Evolutionary conservation across 1,139 yeast species (phyloP), one percentile per base, ranked within the genome.

Genomic region (Blastobotrys persicus): DNA sequence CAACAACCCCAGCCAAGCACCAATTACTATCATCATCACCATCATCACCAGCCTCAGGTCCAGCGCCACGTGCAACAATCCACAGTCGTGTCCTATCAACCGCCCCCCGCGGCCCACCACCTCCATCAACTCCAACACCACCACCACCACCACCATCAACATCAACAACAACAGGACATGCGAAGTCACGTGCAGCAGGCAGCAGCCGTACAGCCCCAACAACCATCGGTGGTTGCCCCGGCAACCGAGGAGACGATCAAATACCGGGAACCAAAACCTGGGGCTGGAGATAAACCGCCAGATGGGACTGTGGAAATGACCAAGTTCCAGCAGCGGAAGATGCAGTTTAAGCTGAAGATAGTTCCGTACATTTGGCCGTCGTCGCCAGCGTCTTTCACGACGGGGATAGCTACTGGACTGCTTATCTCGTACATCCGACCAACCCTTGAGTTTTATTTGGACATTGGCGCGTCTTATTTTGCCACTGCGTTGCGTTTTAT

Each of bases 301-400:
- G n/a, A n/a, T n/a, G n/a, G n/a, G 13, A 12, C 35, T 4, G n/a
- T 32, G 35, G n/a, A 32, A 14, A 6, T 32, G 16, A 14, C 12
- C 16, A 32, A 34, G 18, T 37, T 37, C 28, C 18, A 37, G 41
- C 41, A 19, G n/a, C 17, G 11, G 19, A 37, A 37, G 41, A 37
- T 37, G 41, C 26, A 37, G 19, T 37, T 37, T 14, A 37, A 19
- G 13, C 18, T 11, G 13, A 18, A 16, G 28, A 46, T 56, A 1
- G 56, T 57, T 13, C 60, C 60, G 7, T 56, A 53, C 44, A 55
- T 57, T 37, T 56, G 58, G 55, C 60, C 60, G 4, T 46, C 55
- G 4, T 56, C 59, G n/a, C 64, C 64, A 1, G 58, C 62, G 2
- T 60, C 64, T 11, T 60, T 60, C 47, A 52, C 56, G 23, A 52